Evolutionary conservation across 208 protist species (phyloP), one percentile per base, ranked within the genome.

Genomic region (Porcisia deanei): DNA sequence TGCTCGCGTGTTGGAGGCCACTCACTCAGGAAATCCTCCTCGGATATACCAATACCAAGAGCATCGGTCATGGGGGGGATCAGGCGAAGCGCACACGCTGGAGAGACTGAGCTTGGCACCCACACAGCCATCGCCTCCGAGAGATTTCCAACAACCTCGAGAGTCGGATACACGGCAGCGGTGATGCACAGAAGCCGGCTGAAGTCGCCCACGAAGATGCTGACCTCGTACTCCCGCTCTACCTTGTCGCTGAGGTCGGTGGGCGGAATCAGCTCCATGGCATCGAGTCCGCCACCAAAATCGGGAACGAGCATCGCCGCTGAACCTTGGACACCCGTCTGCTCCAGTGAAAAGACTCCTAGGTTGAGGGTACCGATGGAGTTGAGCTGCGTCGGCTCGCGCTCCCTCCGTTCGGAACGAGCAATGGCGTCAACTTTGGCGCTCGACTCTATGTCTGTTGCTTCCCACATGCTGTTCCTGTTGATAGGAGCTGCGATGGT

Each of bases 131-230:
- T 7, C 0, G 72, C 66, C 5, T 53, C 57, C 7, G 78, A 52
- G 37, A 69, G 18, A 52, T 77, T 73, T 25, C 78, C 67, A 30
- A 77, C 76, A 30, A 53, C 52, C 10, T 2, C 34, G 30, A 12
- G 34, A n/a, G 41, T 55, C 6, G 76, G 20, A 67, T 81, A 81
- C 30, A 85, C 41, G 20, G 76, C 75, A 1, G 74, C 72, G 22
- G 71, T 45, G 41, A 84, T 16, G 74, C 80, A 80, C 2, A 72
- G 43, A 1, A 39, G 41, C 58, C 58, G 52, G 12, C 66, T 80
- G 66, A 79, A 71, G 72, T 84, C 80, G 14, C 57, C 80, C 2
- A 80, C 25, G 41, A 80, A 80, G 14, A 80, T 16, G 47, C 6
- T 65, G 22, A 80, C 67, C 6, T 73, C 66, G 39, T 73, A 72